These are phyloP conservation scores for Murraya paniculata DNA, from an alignment of 345 rosid species.

Conservation along the genomic window DNA sequence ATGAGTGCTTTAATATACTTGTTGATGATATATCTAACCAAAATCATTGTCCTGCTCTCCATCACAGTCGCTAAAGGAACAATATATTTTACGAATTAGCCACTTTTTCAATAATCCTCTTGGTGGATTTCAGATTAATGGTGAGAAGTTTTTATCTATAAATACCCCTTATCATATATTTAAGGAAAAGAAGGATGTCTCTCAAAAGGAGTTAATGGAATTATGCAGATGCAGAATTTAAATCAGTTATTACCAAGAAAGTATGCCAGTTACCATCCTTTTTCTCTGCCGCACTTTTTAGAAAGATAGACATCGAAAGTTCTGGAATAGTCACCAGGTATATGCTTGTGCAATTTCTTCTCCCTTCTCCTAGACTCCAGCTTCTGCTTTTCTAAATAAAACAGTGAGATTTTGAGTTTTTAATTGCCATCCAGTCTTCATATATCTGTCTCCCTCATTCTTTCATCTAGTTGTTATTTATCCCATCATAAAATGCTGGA, in stretches of 20 bases:
- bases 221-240: slow-evolving; percentile 75
- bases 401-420: not conserved
- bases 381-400: not conserved
- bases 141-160: slow-evolving; percentile 38
- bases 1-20: not conserved
- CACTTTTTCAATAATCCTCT: slow-evolving; percentile 47
- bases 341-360: slow-evolving; percentile 7
- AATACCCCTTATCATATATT: slow-evolving; percentile 3
- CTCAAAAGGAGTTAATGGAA: slow-evolving; percentile 5
- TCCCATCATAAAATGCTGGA: no score
- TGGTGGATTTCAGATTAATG: slow-evolving; percentile 61
- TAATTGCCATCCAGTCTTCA: not conserved
- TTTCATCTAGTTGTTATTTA: no score
- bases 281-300: slow-evolving; percentile 62
- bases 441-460: no score
- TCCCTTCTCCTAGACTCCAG: not conserved
- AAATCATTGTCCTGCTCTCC: slow-evolving; percentile 61
- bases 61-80: slow-evolving; percentile 66
- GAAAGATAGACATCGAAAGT: slow-evolving; percentile 56
- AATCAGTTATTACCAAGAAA: slow-evolving; percentile 55
- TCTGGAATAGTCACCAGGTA: slow-evolving; percentile 77
- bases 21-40: not conserved
- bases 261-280: slow-evolving; percentile 90
- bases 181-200: not conserved
- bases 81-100: slow-evolving; percentile 51